Base-by-base conservation (phyloP, 2,329 filamentous ascomycete species). In the Chalara sp. region DNA sequence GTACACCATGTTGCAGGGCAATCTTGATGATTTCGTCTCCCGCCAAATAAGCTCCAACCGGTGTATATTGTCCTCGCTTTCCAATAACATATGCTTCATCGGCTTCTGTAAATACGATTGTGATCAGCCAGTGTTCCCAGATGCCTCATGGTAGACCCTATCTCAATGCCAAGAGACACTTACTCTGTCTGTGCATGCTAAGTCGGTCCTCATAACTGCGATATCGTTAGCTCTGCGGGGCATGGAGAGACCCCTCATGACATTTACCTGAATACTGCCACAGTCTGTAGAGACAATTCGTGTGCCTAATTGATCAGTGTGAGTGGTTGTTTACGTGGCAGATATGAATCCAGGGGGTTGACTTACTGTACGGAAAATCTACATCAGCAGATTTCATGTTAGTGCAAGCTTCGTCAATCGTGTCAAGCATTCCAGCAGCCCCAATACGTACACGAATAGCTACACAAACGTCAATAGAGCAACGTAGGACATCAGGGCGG, bases 71-170 rank as follows among this genome's bases (percentile, higher is more conserved):
- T 61, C 93, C 93, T 60, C 92, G 88, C 72, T 90, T 88, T 65
- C 93, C 93, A 75, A 99, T 99, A 74, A 96, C 89, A 74, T 99
- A 99, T 63, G 93, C 93, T 77, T 99, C 93, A 68, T 99, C 93
- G 71, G 93, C 93, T 84, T 99, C 82, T 65, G 55, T 45, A 58
- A 21, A 44, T 45, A 44, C 6, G 48, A 49, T 44, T 41, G 10
- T 47, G 43, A 53, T 63, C 47, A 62, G 59, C 48, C 54, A 41
- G 51, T 51, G 35, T 51, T 46, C 44, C 29, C 29, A 31, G 30
- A 30, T 10, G 40, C 28, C n/a, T n/a, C 41, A 11, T 8, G 42
- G 28, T 40, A 33, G 48, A 40, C 21, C n/a, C 35, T n/a, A 37
- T 37, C 35, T n/a, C 35, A 37, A 8, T n/a, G 46, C 44, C 12